Evolutionary conservation across 805 yeast genomes (phyloP).

Genomic region (baker's yeast (Saccharomyces cerevisiae)): DNA sequence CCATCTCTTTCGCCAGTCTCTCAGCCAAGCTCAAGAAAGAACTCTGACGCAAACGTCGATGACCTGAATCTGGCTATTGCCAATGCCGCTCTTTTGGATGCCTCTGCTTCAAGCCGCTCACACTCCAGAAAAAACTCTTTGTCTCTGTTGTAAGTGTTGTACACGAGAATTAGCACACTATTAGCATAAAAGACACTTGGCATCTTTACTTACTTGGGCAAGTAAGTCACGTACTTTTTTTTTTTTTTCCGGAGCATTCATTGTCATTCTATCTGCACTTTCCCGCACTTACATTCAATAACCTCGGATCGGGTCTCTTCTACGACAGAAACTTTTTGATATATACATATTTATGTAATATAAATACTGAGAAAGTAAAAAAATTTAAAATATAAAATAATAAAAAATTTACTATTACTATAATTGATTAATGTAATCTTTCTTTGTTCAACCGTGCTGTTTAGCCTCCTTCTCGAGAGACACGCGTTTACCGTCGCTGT

Average conservation of each 20-base stretch:
- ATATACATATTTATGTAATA: not conserved
- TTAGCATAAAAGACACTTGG: not conserved
- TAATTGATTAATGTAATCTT: too few relatives aligned
- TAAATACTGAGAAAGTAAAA: not conserved
- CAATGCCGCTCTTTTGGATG: not conserved
- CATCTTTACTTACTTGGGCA: not conserved
- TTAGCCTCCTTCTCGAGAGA: conserved; percentile 11
- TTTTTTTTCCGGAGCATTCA: not conserved
- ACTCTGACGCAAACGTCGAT: conserved; percentile 15
- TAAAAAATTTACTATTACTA: not conserved
- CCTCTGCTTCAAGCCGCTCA: conserved; percentile 1
- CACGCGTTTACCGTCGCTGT: conserved; percentile 39
- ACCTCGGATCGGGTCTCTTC: not conserved
- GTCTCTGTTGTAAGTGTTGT: conserved; percentile 7
- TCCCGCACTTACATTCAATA: not conserved
- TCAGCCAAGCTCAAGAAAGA: conserved; percentile 27
- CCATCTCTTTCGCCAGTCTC: conserved; percentile 55
- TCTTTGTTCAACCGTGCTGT: conserved; percentile 11
- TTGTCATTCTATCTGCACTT: not conserved
- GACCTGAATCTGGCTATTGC: conserved; percentile 2
- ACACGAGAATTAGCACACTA: not conserved
- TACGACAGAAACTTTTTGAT: not conserved
- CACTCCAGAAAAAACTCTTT: conserved; percentile 10
- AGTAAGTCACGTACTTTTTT: not conserved
- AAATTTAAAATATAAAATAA: not conserved